Base-by-base conservation (phyloP, 2,329 filamentous ascomycete genomes). In the Fusarium bactridioides region DNA sequence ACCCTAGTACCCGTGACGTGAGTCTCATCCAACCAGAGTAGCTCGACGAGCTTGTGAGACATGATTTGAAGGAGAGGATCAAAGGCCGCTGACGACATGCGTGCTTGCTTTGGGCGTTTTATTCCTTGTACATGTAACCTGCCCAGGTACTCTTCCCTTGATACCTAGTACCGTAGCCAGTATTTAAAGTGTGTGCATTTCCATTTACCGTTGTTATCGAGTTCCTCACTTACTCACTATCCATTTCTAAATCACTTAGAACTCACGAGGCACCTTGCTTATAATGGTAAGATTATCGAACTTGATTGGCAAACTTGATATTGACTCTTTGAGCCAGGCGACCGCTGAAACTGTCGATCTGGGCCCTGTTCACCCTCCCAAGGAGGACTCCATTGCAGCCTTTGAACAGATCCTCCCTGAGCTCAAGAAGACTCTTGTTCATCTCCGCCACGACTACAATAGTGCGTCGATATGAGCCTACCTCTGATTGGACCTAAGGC, bases 341-440 rank as follows among this genome's bases (percentile, higher is more conserved):
- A 86, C 85, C 62, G 82, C 83, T 54, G 86, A 88, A n/a, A 89
- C 87, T 13, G 85, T 86, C 55, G 79, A 87, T 27, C 80, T 89
- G 41, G 83, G 85, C 56, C 78, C 82, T 38, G 77, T 83, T 50
- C 87, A 89, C 68, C 77, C 80, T 45, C 85, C 85, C 59, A 77
- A 87, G 76, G 83, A 85, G 64, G 86, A 88, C 58, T 84, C 86
- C 13, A 82, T 88, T 75, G 81, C 82, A 61, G 84, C 83, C 33
- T 89, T 88, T 79, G 76, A 81, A 44, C 81, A 86, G 58, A 79
- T 89, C 60, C 81, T 86, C 69, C 79, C 79, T 13, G 85, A 88
- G n/a, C 80, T 89, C 44, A 88, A 87, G 81, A 84, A 83, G 73
- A 77, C 80, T 61, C 83, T 89, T 47, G 80, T 87, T 38, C 85